Percentiles rank a stretch among this genome's conserved stretches.
Conservation (phyloP, 2,329 filamentous ascomycete species). For the Sordariomycetes sp. region DNA sequence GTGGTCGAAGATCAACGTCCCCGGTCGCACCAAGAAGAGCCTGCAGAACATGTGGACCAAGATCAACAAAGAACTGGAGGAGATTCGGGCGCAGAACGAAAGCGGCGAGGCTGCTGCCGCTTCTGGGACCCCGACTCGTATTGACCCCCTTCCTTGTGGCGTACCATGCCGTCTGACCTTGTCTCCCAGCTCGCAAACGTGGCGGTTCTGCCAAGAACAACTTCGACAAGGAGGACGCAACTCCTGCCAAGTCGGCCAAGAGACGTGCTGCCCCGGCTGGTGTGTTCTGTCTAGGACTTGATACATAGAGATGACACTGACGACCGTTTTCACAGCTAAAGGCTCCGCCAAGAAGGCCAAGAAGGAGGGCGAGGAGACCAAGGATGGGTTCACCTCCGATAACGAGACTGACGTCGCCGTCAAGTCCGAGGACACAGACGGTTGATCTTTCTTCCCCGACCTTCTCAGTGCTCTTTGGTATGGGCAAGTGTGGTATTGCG, state of each 20-base stretch:
- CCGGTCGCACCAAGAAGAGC: slow-evolving; percentile 26
- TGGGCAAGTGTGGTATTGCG: not conserved
- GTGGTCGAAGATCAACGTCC: slow-evolving; percentile 24
- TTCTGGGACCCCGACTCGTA: too few relatives aligned
- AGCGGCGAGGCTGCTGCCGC: too few relatives aligned
- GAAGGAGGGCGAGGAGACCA: not conserved
- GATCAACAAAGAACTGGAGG: slow-evolving; percentile 23
- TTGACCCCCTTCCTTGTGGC: slow-evolving; percentile 7
- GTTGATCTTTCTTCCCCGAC: too few relatives aligned
- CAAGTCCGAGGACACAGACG: too few relatives aligned
- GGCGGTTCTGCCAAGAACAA: not conserved
- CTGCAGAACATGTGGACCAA: slow-evolving; percentile 26
- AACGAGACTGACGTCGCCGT: not conserved
- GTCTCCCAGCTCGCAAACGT: not conserved
- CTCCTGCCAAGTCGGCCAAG: slow-evolving; percentile 2
- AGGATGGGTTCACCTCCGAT: not conserved
- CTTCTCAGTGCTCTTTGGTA: not conserved
- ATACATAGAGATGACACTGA: too few relatives aligned
- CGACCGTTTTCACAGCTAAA: not conserved
- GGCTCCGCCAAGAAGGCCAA: slow-evolving; percentile 3
- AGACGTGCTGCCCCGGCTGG: too few relatives aligned
- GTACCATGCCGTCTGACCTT: not conserved
- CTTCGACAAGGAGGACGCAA: not conserved
- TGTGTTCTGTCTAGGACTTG: too few relatives aligned
- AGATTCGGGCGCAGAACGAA: too few relatives aligned